Percentiles rank a stretch among this genome's conserved stretches.
phyloP scores from a whole-genome alignment of 140 eudicot species.

The Ambrosia hybrid region DNA sequence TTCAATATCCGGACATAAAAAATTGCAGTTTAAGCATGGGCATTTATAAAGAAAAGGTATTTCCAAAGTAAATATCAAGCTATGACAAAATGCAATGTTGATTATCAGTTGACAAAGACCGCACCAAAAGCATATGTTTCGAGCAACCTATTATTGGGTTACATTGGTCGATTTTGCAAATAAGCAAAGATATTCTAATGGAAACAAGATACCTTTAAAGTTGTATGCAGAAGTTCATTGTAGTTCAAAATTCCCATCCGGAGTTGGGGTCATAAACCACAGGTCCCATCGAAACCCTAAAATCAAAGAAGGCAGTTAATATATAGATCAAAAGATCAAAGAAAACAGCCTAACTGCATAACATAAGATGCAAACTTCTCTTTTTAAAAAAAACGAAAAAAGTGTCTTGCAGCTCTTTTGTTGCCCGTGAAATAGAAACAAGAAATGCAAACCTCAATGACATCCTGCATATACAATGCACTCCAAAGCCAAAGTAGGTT shows the following conservation, averaged over 20 bases:
- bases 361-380: slow-evolving; percentile 4
- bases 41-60: not conserved
- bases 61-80: not conserved
- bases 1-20: not conserved
- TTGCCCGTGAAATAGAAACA: not conserved
- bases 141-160: not conserved
- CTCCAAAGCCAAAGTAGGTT: slow-evolving; percentile 83
- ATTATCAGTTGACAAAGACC: not conserved
- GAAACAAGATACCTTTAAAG: slow-evolving; percentile 50
- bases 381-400: not conserved
- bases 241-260: slow-evolving; percentile 75
- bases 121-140: not conserved
- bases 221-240: slow-evolving; percentile 46
- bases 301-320: slow-evolving; percentile 8
- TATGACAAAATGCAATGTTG: not conserved
- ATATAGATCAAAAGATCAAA: not conserved
- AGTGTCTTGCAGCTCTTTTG: not conserved
- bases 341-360: not conserved
- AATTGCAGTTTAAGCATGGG: slow-evolving; percentile 3
- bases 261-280: slow-evolving; percentile 55
- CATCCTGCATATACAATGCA: slow-evolving; percentile 66
- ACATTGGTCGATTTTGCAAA: not conserved
- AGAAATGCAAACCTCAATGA: slow-evolving; percentile 46
- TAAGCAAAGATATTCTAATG: not conserved
- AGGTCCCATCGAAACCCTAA: slow-evolving; percentile 55